Evolutionary conservation across 2,329 filamentous ascomycete genomes (phyloP).

Genomic region (Aspergillus luchuensis): DNA sequence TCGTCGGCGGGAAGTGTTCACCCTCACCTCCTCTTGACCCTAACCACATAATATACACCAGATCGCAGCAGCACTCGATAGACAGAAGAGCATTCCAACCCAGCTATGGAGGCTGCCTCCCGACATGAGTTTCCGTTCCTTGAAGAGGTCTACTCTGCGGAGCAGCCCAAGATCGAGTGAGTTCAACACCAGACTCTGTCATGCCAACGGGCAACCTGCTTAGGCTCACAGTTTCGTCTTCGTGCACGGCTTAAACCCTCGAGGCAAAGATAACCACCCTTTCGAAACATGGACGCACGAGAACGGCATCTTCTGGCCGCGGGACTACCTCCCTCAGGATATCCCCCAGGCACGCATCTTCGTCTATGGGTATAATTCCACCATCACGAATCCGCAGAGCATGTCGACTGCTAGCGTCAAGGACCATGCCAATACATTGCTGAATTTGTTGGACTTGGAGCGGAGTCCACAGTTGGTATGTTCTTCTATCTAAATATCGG

Average conservation of each 20-base stretch:
- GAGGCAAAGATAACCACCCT: conserved; percentile 34
- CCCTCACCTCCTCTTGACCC: background rate
- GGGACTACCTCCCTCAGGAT: conserved; percentile 29
- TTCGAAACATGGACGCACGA: conserved; percentile 37
- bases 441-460: conserved; percentile 37
- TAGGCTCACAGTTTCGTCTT: conserved; percentile 29
- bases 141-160: conserved; percentile 31
- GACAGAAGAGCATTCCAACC: background rate
- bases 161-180: conserved; percentile 32
- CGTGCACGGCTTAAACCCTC: conserved; percentile 36
- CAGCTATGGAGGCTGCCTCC: conserved; percentile 13
- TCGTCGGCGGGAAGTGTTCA: background rate
- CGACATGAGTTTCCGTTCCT: conserved; percentile 35
- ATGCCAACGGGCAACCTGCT: background rate
- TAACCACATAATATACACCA: background rate
- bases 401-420: conserved; percentile 39
- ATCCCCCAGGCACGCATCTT: conserved; percentile 35
- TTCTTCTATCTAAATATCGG: background rate
- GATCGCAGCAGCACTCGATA: background rate
- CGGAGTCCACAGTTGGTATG: conserved; percentile 29
- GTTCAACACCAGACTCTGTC: no score
- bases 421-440: conserved; percentile 37
- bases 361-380: conserved; percentile 38
- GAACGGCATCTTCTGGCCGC: conserved; percentile 31
- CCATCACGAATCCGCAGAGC: conserved; percentile 32